Evolutionary conservation across 257 asterid genomes (phyloP).

Genomic region (Salvia splendens): DNA sequence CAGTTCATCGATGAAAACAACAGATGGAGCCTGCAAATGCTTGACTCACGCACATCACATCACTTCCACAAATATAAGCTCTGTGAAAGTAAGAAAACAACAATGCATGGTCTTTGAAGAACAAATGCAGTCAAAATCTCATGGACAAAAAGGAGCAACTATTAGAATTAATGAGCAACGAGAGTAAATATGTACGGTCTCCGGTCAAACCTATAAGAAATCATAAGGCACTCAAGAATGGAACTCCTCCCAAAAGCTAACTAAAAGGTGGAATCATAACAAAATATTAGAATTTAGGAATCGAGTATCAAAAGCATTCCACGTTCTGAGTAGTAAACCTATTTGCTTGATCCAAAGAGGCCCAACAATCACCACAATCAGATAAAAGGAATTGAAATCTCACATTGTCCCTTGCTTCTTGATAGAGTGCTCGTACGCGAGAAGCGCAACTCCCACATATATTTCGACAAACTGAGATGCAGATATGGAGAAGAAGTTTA

Average conservation of each 20-base stretch:
- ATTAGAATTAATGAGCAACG: conserved; percentile 6
- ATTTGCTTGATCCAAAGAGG: conserved; percentile 9
- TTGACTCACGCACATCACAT: conserved; percentile 26
- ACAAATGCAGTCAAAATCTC: not conserved
- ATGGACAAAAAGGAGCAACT: not conserved
- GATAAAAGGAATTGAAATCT: conserved; percentile 30
- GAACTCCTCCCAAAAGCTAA: too few species aligned
- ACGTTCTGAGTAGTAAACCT: conserved; percentile 13
- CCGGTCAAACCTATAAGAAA: too few species aligned
- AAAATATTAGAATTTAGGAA: too few species aligned
- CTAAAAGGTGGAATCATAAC: too few species aligned
- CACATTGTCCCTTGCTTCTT: conserved; percentile 96
- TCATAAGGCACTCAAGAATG: too few species aligned
- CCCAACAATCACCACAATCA: conserved; percentile 13
- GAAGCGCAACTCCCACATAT: conserved; percentile 98
- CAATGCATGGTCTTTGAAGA: not conserved
- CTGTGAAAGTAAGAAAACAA: too few species aligned
- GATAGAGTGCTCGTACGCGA: conserved; percentile 94
- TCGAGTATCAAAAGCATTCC: too few species aligned
- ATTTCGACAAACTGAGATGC: conserved; percentile 98
- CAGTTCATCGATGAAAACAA: conserved; percentile 43
- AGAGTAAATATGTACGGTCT: too few species aligned
- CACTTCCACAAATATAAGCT: not conserved
- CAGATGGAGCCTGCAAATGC: conserved; percentile 85
- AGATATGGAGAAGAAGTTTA: conserved; percentile 91